phyloP scores from a whole-genome alignment of 2,329 filamentous ascomycete species.

The Neoscytalidium dimidiatum region DNA sequence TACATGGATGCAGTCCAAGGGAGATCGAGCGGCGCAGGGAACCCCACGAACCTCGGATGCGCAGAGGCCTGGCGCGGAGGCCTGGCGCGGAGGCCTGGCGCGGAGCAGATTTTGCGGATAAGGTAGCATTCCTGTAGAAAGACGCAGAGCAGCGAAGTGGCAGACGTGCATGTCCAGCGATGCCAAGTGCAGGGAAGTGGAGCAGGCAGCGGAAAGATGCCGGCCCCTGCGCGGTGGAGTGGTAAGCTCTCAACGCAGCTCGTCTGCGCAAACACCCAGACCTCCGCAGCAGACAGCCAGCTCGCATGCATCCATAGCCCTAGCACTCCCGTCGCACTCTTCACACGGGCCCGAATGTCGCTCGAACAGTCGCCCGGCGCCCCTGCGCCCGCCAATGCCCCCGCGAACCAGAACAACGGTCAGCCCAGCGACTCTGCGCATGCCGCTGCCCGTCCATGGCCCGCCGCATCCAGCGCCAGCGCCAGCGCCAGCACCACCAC shows the following conservation, averaged over 20 bases:
- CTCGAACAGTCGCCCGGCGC: constrained; percentile 12
- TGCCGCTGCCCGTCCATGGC: not conserved
- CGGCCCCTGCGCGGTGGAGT: constrained; percentile 7
- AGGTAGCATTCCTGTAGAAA: not conserved
- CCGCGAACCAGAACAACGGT: constrained; percentile 1
- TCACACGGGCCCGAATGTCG: constrained; percentile 6
- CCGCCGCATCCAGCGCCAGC: constrained; percentile 7
- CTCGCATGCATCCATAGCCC: constrained; percentile 7
- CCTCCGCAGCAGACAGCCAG: constrained; percentile 11
- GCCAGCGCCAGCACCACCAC: not conserved
- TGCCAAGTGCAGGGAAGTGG: constrained; percentile 2
- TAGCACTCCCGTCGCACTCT: not conserved
- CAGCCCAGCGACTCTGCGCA: constrained; percentile 12
- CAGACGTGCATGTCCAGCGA: not conserved
- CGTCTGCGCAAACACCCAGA: constrained; percentile 3
- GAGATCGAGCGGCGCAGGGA: too few species aligned
- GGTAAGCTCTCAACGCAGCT: constrained; percentile 10
- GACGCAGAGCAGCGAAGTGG: not conserved
- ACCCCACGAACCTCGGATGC: not conserved
- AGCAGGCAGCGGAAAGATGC: constrained; percentile 1
- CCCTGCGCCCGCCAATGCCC: constrained; percentile 13
- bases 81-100: not conserved
- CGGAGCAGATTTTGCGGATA: not conserved
- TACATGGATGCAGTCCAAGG: not conserved
- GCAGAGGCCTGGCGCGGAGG: not conserved